phyloP scores from a whole-genome alignment of 164 flowering plant species.

The Liquidambar formosana region DNA sequence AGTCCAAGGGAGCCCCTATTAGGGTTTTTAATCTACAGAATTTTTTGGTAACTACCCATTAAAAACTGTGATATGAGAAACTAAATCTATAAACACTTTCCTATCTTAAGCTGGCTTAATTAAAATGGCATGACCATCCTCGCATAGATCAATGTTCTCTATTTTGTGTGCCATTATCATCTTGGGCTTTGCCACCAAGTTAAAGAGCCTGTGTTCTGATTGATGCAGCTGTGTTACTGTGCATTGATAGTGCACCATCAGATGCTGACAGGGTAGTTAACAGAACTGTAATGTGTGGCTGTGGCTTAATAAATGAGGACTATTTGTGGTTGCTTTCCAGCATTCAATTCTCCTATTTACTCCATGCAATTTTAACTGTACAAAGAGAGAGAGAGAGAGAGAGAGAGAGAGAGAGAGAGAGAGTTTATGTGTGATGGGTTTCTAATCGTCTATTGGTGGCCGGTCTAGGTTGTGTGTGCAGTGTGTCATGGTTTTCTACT shows the following conservation, averaged over 20 bases:
- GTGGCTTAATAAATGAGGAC: slow-evolving; percentile 18
- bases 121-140: too few species aligned
- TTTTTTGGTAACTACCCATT: too few species aligned
- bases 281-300: not conserved
- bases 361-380: slow-evolving; percentile 4
- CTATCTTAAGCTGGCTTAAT: too few species aligned
- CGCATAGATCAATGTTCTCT: too few species aligned
- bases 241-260: slow-evolving; percentile 6
- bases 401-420: slow-evolving; percentile 3
- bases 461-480: too few species aligned
- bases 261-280: slow-evolving; percentile 16
- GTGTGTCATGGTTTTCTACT: not conserved
- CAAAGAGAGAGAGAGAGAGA: not conserved
- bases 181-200: too few species aligned
- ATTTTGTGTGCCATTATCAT: too few species aligned
- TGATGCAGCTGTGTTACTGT: not conserved
- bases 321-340: slow-evolving; percentile 34
- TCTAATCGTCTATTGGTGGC: too few species aligned
- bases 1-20: too few species aligned
- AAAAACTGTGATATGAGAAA: too few species aligned
- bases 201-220: not conserved
- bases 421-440: not conserved
- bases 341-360: slow-evolving; percentile 16
- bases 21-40: too few species aligned
- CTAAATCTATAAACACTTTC: too few species aligned